Percentiles rank a stretch among this genome's conserved stretches.
Evolutionary conservation across 169 alveolate species (phyloP).

Genomic region (Plasmodium ovale): DNA sequence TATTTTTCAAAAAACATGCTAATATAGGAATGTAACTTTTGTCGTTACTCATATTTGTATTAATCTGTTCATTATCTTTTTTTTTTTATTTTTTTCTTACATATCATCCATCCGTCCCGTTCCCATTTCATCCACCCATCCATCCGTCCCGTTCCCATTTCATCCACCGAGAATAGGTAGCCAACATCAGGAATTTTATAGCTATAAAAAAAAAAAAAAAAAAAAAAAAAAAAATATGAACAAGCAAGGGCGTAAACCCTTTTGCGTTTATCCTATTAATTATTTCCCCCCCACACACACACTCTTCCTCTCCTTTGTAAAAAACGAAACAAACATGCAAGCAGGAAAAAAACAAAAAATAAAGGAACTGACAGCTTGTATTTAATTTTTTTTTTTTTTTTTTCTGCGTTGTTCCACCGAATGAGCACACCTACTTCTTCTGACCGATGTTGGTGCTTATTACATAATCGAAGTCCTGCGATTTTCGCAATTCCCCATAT

Average conservation of each 20-base stretch:
- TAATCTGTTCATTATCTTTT: neutral
- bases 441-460: slow-evolving; percentile 75
- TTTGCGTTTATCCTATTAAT: neutral
- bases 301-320: too few relatives aligned
- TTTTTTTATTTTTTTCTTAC: slow-evolving; percentile 31
- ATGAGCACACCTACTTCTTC: slow-evolving; percentile 28
- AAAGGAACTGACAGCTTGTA: too few relatives aligned
- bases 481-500: slow-evolving; percentile 74
- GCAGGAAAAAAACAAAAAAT: neutral
- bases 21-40: neutral
- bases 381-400: too few relatives aligned
- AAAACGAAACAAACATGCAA: neutral
- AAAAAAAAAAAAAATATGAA: slow-evolving; percentile 8
- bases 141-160: slow-evolving; percentile 76
- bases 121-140: slow-evolving; percentile 77
- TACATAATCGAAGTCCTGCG: slow-evolving; percentile 77
- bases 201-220: slow-evolving; percentile 13
- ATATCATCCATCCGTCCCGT: slow-evolving; percentile 75
- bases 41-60: neutral
- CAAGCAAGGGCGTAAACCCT: neutral
- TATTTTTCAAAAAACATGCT: neutral
- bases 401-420: too few relatives aligned
- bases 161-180: slow-evolving; percentile 65
- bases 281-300: neutral
- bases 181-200: slow-evolving; percentile 56